Evolutionary conservation across 768 basidiomycete species (phyloP), one percentile per base, ranked within the genome.

Genomic region (Lentinula edodes): DNA sequence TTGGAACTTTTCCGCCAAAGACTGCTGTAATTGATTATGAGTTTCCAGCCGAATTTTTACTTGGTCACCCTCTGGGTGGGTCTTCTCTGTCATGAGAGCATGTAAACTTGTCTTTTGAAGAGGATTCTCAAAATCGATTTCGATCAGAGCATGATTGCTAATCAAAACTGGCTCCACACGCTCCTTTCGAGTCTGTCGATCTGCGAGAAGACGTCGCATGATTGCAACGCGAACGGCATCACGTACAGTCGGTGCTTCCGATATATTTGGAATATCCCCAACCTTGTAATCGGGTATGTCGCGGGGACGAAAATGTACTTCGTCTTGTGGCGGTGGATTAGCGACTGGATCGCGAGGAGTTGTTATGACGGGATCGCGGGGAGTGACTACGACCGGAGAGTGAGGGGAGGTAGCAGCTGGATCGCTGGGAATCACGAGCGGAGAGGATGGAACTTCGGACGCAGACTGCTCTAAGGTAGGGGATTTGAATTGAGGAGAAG

Each of bases 161-260:
- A 80, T 71, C 13, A 93, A 74, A 20, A 92, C 77, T 1, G 88
- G 88, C 28, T 80, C 77, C 9, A 89, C 77, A 20, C 83, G 81
- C 65, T 89, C 86, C 43, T 81, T 79, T 20, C 83, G 82, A 10
- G 86, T 80, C 69, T 88, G 85, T 13, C 74, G 76, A 68, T 90
- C 87, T 63, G 75, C 78, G 39, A 81, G 77, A 43, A 86, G 76
- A 34, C 89, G 81, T 9, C 84, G 81, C 74, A 84, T 82, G 32
- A 89, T 78, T 13, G 86, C 83, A 32, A 86, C 74, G 28, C 84
- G 83, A 46, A 91, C 76, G 7, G 85, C 87, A 51, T 90, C 89
- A 51, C 74, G 70, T 7, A 83, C 76, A 10, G 83, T 79, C 54
- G 76, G 81, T 41, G 78, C 76, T 23, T 77, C 73, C 6, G 72